These are phyloP conservation scores for Microthyrium microscopicum DNA, from an alignment of 2,329 filamentous ascomycete species.

Conservation along the genomic window DNA sequence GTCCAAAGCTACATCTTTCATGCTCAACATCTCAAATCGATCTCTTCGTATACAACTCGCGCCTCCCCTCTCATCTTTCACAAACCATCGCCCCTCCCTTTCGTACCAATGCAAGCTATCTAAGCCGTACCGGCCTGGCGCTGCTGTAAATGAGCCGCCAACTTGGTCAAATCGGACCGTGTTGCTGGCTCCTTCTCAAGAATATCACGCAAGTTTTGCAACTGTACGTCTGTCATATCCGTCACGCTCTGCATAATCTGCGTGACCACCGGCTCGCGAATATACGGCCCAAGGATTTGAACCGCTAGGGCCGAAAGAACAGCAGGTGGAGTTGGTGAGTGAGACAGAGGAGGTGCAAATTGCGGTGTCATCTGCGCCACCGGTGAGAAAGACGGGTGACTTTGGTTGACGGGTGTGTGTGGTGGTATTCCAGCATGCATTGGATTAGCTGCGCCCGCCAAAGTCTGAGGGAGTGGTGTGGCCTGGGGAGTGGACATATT, in stretches of 20 bases:
- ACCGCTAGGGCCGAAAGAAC: constrained; percentile 14
- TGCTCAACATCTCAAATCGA: too few relatives aligned
- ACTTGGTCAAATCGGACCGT: constrained; percentile 35
- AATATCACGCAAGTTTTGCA: constrained; percentile 55
- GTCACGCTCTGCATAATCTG: constrained; percentile 21
- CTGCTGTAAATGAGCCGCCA: too few relatives aligned
- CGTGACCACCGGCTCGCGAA: constrained; percentile 24
- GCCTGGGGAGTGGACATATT: not conserved
- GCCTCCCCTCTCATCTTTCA: too few relatives aligned
- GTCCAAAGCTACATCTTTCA: too few relatives aligned
- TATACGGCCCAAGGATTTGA: constrained; percentile 26
- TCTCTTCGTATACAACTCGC: too few relatives aligned
- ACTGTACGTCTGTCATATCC: constrained; percentile 35
- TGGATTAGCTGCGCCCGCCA: too few relatives aligned
- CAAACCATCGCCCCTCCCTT: too few relatives aligned
- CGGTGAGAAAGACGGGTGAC: not conserved
- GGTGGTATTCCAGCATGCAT: too few relatives aligned
- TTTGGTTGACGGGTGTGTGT: too few relatives aligned
- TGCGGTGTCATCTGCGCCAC: constrained; percentile 5
- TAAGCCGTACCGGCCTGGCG: too few relatives aligned
- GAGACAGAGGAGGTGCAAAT: constrained; percentile 8
- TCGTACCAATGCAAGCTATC: too few relatives aligned
- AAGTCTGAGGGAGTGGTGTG: not conserved
- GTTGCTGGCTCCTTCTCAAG: constrained; percentile 49
- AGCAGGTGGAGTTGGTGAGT: constrained; percentile 2